Evolutionary conservation across 140 eudicot species (phyloP), one percentile per base, ranked within the genome.

Genomic region (Artemisia princeps): DNA sequence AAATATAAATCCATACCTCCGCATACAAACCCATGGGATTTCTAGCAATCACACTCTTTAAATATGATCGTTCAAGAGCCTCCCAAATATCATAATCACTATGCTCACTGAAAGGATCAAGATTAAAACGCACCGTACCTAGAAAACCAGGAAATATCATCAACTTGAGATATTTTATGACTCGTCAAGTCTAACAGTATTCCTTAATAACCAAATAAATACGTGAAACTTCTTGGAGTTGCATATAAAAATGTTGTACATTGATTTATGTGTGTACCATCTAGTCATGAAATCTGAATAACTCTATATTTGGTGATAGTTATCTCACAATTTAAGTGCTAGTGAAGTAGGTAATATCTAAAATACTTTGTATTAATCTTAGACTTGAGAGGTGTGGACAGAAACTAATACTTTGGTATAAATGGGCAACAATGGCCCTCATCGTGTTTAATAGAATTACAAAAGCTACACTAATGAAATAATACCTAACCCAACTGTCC

Each of bases 1-100:
- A 65, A 60, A 55, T 44, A 46, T 20, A 56, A 67, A 19, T 56
- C 65, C 60, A 70, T 88, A 92, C 98, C 98, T 88, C 90, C 0
- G 95, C 89, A 75, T 92, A 94, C 75, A 92, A 83, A 66, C 98
- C 98, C 61, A 87, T 80, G 11, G 95, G 74, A 71, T 78, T 88
- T 75, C 95, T 82, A 60, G 76, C 67, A 49, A 92, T 86, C 55
- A 77, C 94, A 42, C 82, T 94, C 81, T 85, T 92, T 55, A 92
- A 23, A 68, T 88, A 92, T 22, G 98, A 89, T 30, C 96, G 74
- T 78, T 92, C 98, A 55, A 92, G 80, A 70, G 98, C 91, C 84
- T 92, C 98, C 98, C 98, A 92, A n/a, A 88, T 79, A 70, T 86
- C 94, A 74, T 81, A 83, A 80, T 88, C 98, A 69, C 86, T 79